These are phyloP conservation scores for Yamadazyma sp. DNA, from an alignment of 1,139 yeast species.

Conservation along the genomic window DNA sequence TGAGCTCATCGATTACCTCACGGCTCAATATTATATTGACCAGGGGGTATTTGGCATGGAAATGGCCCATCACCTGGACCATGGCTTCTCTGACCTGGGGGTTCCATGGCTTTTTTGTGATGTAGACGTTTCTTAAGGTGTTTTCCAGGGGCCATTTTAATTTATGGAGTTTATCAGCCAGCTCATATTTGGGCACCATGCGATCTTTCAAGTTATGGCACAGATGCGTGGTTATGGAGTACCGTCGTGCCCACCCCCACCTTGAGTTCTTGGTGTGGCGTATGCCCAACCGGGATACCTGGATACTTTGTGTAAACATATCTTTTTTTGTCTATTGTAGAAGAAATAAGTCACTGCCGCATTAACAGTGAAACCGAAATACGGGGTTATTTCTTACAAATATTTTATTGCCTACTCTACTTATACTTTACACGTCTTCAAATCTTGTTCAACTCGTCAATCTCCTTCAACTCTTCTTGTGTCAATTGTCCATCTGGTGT, in stretches of 20 bases:
- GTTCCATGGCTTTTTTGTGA: conserved; percentile 86
- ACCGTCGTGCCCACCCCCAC: not conserved
- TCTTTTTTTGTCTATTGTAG: no score
- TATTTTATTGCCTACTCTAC: not conserved
- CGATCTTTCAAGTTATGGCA: conserved; percentile 16
- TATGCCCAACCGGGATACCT: not conserved
- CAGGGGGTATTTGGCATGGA: conserved; percentile 61
- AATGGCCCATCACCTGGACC: conserved; percentile 56
- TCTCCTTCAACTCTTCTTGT: conserved; percentile 41
- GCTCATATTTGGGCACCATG: conserved; percentile 25
- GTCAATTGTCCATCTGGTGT: conserved; percentile 21
- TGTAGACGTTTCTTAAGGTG: conserved; percentile 66
- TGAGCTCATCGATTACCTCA: conserved; percentile 73
- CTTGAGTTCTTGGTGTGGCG: not conserved
- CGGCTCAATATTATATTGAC: conserved; percentile 75
- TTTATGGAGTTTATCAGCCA: conserved; percentile 49
- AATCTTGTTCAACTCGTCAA: conserved; percentile 32
- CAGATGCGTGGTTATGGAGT: conserved; percentile 4
- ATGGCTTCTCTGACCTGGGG: conserved; percentile 63
- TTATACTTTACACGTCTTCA: conserved; percentile 1
- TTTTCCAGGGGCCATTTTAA: conserved; percentile 36
- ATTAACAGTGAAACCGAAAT: no score
- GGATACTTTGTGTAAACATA: not conserved
- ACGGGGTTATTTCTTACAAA: no score
- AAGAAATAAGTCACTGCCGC: no score